These are phyloP conservation scores for Uromyces viciae-fabae DNA, from an alignment of 1,284 basidiomycete genomes.

Conservation along the genomic window DNA sequence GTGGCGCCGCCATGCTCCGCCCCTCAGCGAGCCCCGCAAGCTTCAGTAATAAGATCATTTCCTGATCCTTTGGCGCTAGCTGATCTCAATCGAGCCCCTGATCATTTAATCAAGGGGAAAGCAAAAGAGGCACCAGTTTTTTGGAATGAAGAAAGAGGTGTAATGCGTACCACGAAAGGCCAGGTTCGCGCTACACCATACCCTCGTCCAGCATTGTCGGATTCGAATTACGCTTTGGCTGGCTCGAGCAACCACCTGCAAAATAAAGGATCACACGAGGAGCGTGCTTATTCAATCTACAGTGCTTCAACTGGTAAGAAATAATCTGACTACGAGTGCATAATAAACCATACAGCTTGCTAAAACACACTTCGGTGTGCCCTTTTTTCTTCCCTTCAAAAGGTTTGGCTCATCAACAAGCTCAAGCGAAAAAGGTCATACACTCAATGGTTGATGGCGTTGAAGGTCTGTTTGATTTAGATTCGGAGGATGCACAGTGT, in stretches of 20 bases:
- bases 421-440: background rate
- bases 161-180: conserved; percentile 8
- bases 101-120: background rate
- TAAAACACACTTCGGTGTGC: background rate
- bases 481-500: background rate
- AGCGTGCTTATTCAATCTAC: conserved; percentile 7
- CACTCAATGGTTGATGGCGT: background rate
- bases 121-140: background rate
- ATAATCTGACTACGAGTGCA: background rate
- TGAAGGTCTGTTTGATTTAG: background rate
- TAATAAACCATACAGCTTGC: background rate
- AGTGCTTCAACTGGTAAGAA: conserved; percentile 24
- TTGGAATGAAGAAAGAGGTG: conserved; percentile 3
- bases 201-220: background rate
- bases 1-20: background rate
- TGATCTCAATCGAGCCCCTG: background rate
- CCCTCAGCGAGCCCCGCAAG: background rate
- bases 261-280: background rate
- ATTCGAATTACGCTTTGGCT: background rate
- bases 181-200: background rate
- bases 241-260: background rate
- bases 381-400: background rate
- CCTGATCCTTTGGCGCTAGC: conserved; percentile 8
- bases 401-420: background rate
- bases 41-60: background rate